phyloP scores from a whole-genome alignment of 306 rosid genomes.

The Luffa acutangula region DNA sequence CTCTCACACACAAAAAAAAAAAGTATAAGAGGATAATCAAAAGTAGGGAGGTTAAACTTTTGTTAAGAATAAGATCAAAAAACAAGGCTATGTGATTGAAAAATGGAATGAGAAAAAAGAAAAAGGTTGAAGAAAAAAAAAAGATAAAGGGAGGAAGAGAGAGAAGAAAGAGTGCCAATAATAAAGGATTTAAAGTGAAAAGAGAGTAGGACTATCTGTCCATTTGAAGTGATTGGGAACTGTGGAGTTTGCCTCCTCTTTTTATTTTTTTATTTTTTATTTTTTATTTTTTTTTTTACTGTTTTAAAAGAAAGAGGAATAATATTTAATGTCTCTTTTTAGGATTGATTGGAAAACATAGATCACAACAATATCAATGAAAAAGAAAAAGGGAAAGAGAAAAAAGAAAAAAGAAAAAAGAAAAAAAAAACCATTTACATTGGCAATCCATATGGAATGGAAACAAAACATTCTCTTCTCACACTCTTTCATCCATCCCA shows the following conservation, averaged over 20 bases:
- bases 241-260: conserved; percentile 8
- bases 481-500: conserved; percentile 4
- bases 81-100: background rate
- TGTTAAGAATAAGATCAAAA: conserved; percentile 14
- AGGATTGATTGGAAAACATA: background rate
- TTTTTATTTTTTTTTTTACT: background rate
- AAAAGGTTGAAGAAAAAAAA: background rate
- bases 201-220: conserved; percentile 11
- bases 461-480: conserved; percentile 14
- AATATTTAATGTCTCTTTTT: background rate
- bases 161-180: background rate
- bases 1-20: conserved; percentile 13
- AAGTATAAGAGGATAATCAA: conserved; percentile 42
- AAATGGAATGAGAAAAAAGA: background rate
- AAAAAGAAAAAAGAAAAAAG: background rate
- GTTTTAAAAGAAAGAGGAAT: background rate
- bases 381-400: background rate
- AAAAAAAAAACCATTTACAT: background rate
- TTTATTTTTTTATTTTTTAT: background rate
- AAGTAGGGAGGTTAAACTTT: conserved; percentile 23
- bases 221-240: conserved; percentile 15
- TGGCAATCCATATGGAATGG: conserved; percentile 8
- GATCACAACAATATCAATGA: conserved; percentile 3
- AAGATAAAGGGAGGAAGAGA: background rate
- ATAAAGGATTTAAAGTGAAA: conserved; percentile 11